Evolutionary conservation across 331 rosid species (phyloP), one percentile per base, ranked within the genome.

Genomic region (Rhamnella rubrinervis): DNA sequence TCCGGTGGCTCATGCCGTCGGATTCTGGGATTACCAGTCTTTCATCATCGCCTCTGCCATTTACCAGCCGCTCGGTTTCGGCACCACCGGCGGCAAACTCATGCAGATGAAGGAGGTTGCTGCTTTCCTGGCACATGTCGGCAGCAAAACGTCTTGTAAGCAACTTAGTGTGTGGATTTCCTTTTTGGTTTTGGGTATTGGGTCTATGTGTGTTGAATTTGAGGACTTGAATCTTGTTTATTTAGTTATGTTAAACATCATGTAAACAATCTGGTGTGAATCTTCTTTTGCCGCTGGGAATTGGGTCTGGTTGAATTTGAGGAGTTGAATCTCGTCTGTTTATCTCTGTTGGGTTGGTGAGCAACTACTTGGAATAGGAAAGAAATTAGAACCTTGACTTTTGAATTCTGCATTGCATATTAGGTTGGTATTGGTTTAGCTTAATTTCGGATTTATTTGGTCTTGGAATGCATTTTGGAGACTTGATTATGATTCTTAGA

Each of bases 91-190:
- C 0, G 84, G 83, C 13, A 90, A 91, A 78, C 72, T 62, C 5
- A 53, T 25, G 70, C 92, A 88, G 87, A 90, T 93, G 98, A 86
- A 55, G 84, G 98, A 93, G 80, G 6, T 93, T 47, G 95, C 97
- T 1, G 98, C 98, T 0, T 93, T 93, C 58, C 82, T 93, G 0
- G 97, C 85, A 37, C 98, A 93, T 14, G 96, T 93, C 14, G 98
- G 92, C 66, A 63, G 86, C 84, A 79, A 87, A 78, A 90, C 98
- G 28, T 67, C 98, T 55, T 93, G 98, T 93, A 70, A 82, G 98
- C 72, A n/a, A 7, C 7, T 13, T n/a, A 9, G 35, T 25, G 4
- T 15, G 9, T 47, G 46, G 25, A 20, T 2, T 25, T 71, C 44
- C 35, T 23, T 7, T 60, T 63, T 55, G 46, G 6, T 72, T 40